These are phyloP conservation scores for Auriscalpium orientale DNA, from an alignment of 768 basidiomycete species.

Conservation along the genomic window DNA sequence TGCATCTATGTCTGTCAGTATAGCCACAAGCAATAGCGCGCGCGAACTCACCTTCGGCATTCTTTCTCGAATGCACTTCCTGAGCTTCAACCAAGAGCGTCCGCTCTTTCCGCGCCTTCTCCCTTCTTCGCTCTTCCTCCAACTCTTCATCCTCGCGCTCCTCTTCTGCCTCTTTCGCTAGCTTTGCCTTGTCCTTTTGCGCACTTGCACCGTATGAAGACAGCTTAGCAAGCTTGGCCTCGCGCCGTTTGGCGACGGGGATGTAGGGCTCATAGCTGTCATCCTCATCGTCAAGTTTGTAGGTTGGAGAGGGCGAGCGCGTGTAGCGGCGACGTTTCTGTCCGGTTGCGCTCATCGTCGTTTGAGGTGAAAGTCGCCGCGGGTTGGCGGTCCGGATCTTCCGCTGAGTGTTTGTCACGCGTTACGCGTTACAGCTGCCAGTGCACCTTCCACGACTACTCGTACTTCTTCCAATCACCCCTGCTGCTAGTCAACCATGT, in stretches of 20 bases:
- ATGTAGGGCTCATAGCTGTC: conserved; percentile 79
- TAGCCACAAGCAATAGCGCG: not conserved
- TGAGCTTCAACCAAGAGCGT: conserved; percentile 90
- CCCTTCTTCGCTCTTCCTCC: conserved; percentile 69
- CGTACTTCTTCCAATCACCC: too few species aligned
- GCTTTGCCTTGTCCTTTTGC: conserved; percentile 41
- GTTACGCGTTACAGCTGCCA: too few species aligned
- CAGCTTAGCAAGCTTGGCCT: conserved; percentile 73
- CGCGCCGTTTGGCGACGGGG: conserved; percentile 77
- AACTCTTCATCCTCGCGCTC: conserved; percentile 64
- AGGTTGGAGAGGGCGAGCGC: conserved; percentile 35
- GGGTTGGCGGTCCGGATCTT: too few species aligned
- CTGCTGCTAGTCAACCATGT: conserved; percentile 40
- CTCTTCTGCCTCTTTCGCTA: conserved; percentile 48
- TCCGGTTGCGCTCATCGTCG: too few species aligned
- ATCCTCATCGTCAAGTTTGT: conserved; percentile 54
- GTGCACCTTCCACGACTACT: too few species aligned
- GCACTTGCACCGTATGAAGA: conserved; percentile 51
- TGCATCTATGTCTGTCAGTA: conserved; percentile 46
- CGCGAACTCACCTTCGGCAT: conserved; percentile 56
- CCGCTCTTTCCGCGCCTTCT: conserved; percentile 74
- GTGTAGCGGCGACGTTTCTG: too few species aligned
- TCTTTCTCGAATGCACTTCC: conserved; percentile 83
- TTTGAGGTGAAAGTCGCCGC: too few species aligned
- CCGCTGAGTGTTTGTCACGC: too few species aligned